Evolutionary conservation across 257 asterid genomes (phyloP), one percentile per base, ranked within the genome.

Genomic region (Nicotiana tomentosiformis): DNA sequence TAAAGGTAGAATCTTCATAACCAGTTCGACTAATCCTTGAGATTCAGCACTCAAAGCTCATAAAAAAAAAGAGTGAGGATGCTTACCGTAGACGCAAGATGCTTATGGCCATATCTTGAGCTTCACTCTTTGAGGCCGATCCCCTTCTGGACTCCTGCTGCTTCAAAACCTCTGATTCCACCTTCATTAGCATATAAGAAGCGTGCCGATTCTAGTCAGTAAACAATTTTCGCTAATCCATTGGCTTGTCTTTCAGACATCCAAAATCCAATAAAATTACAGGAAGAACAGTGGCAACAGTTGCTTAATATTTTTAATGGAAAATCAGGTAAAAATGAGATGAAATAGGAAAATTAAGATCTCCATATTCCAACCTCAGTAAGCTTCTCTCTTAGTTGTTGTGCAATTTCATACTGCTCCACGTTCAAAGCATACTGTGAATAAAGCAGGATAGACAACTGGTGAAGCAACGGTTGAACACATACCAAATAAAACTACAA

Each of bases 101-200:
- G 61, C 96, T 90, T 86, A 96, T 88, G 88, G 98, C 99, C 94
- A 88, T 90, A 87, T 96, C 99, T 89, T 96, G 99, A 90, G 92
- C 98, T 88, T 94, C 99, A 87, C 94, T 91, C 88, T 96, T 93
- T 78, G 98, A 89, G 3, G 91, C 85, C 6, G 97, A 88, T 33
- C 98, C 99, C 83, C 91, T 92, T 91, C 90, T 90, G 84, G 86
- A 84, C 90, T 91, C 93, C 86, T 88, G 92, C 77, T 90, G 94
- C 84, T 83, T 93, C 82, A 92, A 80, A 87, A 93, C 90, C 87
- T 94, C 98, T 49, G 91, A 82, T 88, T 96, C 99, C 86, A 96
- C 99, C 99, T 96, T 90, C 84, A 84, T 60, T 61, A 78, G 57
- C 66, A 80, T 81, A 85, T 5, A 66, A 80, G 18, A 6, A 72